Percentiles rank a stretch among this genome's conserved stretches.
Evolutionary conservation across 1,139 yeast genomes (phyloP).

Genomic region (Sugiyamaella pinicola): DNA sequence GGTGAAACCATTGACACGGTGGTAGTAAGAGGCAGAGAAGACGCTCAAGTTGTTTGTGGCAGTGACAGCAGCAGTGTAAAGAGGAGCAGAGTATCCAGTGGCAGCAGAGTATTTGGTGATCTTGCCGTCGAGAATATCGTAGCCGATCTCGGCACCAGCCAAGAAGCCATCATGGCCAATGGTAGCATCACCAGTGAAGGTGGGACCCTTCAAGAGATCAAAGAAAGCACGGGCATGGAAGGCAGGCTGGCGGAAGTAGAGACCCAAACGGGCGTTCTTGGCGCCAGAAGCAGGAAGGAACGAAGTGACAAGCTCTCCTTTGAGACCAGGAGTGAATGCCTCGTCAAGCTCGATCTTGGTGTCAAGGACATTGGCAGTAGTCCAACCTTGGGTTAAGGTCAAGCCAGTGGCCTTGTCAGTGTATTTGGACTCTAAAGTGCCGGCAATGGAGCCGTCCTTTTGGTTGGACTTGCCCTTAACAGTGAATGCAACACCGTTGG

Average conservation of each 20-base stretch:
- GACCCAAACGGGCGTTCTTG: constrained; percentile 87
- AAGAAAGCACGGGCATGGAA: constrained; percentile 94
- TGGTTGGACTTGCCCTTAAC: constrained; percentile 87
- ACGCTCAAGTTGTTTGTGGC: constrained; percentile 88
- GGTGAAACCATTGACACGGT: constrained; percentile 84
- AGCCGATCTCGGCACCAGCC: constrained; percentile 96
- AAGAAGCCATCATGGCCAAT: constrained; percentile 96
- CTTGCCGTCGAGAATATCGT: constrained; percentile 90
- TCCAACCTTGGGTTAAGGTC: constrained; percentile 96
- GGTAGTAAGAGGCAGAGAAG: constrained; percentile 96
- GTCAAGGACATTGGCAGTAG: constrained; percentile 87
- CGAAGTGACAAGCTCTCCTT: constrained; percentile 87
- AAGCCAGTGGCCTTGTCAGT: constrained; percentile 92
- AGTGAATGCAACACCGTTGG: constrained; percentile 94
- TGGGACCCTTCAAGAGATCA: constrained; percentile 93
- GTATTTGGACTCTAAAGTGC: constrained; percentile 89
- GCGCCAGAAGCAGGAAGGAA: constrained; percentile 82
- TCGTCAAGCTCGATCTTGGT: constrained; percentile 93
- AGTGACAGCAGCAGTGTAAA: constrained; percentile 84
- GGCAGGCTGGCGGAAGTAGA: constrained; percentile 89
- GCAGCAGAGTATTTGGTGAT: constrained; percentile 95
- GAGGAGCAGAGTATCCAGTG: constrained; percentile 87
- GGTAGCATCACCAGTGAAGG: constrained; percentile 92
- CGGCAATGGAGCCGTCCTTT: constrained; percentile 80
- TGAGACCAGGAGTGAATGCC: constrained; percentile 92